Evolutionary conservation across 2,329 filamentous ascomycete genomes (phyloP).

Genomic region (Cladorrhinum sp.): DNA sequence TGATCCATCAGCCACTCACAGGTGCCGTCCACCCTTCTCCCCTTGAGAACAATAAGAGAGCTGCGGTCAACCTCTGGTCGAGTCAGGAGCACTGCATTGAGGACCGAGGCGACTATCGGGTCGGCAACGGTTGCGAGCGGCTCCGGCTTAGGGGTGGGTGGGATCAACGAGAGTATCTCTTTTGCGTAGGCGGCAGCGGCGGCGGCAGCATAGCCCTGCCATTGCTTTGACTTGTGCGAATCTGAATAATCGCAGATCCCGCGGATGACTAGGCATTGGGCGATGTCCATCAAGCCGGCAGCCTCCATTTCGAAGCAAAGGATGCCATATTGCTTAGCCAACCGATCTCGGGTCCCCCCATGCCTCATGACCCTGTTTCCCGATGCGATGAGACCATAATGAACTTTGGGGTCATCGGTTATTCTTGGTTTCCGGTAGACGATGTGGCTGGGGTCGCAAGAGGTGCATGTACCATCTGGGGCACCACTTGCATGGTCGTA

Average conservation of each 20-base stretch:
- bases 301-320: conserved; percentile 35
- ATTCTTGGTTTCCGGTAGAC: not conserved
- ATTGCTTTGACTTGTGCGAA: not conserved
- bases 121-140: not conserved
- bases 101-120: not conserved
- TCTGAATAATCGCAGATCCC: conserved; percentile 4
- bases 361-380: conserved; percentile 21
- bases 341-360: not conserved
- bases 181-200: conserved; percentile 2
- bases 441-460: not conserved
- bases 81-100: not conserved
- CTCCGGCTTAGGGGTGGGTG: not conserved
- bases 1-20: not conserved
- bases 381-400: conserved; percentile 37
- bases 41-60: not conserved
- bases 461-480: too few species aligned
- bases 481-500: not conserved
- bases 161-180: not conserved
- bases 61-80: not conserved
- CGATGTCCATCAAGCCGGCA: not conserved
- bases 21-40: not conserved
- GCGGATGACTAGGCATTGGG: not conserved
- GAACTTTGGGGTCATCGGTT: conserved; percentile 28
- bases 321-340: not conserved
- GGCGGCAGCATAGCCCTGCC: conserved; percentile 1